phyloP scores from a whole-genome alignment of 2,329 filamentous ascomycete genomes.

The Exophiala sp. region DNA sequence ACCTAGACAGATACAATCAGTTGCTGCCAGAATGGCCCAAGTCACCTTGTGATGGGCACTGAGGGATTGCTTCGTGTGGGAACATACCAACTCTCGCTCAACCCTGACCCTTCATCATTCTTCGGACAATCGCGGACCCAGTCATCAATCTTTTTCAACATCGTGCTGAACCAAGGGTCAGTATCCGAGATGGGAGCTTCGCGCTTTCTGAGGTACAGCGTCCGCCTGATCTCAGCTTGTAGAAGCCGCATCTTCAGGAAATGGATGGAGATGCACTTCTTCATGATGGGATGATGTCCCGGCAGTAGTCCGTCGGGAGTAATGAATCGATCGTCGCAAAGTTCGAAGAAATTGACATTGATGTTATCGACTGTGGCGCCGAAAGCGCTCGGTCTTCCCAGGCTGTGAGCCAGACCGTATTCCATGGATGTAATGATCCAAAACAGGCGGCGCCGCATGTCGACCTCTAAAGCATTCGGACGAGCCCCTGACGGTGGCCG shows the following conservation, averaged over 20 bases:
- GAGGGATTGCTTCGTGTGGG: not conserved
- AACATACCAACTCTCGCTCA: constrained; percentile 67
- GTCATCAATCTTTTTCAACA: constrained; percentile 69
- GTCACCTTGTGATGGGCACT: constrained; percentile 40
- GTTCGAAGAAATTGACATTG: constrained; percentile 77
- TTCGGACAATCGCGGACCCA: constrained; percentile 75
- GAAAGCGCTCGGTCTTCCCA: constrained; percentile 81
- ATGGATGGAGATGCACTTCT: constrained; percentile 85
- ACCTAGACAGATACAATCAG: constrained; percentile 33
- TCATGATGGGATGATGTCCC: constrained; percentile 64
- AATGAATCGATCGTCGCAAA: constrained; percentile 77
- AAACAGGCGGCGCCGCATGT: constrained; percentile 80
- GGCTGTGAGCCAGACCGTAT: constrained; percentile 74
- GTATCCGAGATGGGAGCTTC: constrained; percentile 68
- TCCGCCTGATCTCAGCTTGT: constrained; percentile 80
- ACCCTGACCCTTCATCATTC: constrained; percentile 59
- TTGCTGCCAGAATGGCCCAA: constrained; percentile 13
- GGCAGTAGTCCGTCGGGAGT: constrained; percentile 67
- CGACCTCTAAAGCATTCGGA: constrained; percentile 67
- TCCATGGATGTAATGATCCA: constrained; percentile 91
- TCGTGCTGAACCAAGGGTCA: constrained; percentile 79
- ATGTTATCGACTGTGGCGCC: constrained; percentile 75
- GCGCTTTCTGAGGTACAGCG: constrained; percentile 78
- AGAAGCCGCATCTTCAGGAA: constrained; percentile 86
- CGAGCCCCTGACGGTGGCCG: constrained; percentile 54